Evolutionary conservation across 2,329 filamentous ascomycete genomes (phyloP).

Genomic region (Malbranchea zuffiana): DNA sequence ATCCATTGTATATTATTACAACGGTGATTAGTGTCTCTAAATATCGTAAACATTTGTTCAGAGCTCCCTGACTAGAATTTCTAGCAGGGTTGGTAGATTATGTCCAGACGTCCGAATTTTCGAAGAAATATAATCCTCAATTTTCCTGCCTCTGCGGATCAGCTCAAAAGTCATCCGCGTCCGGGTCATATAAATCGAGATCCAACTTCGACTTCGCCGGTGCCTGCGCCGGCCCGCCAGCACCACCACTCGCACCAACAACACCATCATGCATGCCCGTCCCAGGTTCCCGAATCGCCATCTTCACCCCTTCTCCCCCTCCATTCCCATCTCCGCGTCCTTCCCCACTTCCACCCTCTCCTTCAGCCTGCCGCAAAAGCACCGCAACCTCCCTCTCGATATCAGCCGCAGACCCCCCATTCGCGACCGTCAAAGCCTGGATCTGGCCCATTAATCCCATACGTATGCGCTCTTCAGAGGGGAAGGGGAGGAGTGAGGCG

Average conservation of each 20-base stretch:
- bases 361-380: slow-evolving; percentile 46
- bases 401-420: slow-evolving; percentile 42
- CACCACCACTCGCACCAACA: background rate
- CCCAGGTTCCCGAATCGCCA: slow-evolving; percentile 24
- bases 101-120: too few relatives aligned
- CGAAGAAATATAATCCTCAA: too few relatives aligned
- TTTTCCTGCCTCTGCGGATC: too few relatives aligned
- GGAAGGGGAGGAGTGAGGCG: slow-evolving; percentile 35
- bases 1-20: too few relatives aligned
- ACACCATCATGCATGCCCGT: slow-evolving; percentile 16
- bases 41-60: too few relatives aligned
- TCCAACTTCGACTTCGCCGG: slow-evolving; percentile 30
- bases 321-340: slow-evolving; percentile 35
- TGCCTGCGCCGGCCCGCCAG: background rate
- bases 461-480: slow-evolving; percentile 35
- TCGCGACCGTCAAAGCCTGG: slow-evolving; percentile 35
- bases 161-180: slow-evolving; percentile 31
- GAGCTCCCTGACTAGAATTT: too few relatives aligned
- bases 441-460: slow-evolving; percentile 38
- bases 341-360: slow-evolving; percentile 38
- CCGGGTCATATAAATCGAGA: slow-evolving; percentile 36
- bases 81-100: too few relatives aligned
- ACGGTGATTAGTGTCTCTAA: too few relatives aligned
- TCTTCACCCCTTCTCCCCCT: slow-evolving; percentile 36
- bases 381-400: slow-evolving; percentile 39